phyloP scores from a whole-genome alignment of 2,329 filamentous ascomycete genomes.

The Myriangium duriaei region DNA sequence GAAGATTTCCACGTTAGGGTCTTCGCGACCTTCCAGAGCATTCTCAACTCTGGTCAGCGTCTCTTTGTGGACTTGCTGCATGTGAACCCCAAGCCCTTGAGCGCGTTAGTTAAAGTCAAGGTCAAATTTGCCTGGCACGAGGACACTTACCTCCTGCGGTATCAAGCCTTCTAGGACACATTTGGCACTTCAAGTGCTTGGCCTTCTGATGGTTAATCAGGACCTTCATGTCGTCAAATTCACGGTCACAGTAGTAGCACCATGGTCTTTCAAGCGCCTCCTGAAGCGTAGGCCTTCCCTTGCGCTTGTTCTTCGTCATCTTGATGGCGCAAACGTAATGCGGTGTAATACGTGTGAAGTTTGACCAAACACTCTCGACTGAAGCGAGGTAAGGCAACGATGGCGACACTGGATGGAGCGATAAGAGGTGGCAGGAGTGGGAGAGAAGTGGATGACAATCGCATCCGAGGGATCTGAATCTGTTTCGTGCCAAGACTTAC shows the following conservation, averaged over 20 bases:
- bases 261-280: constrained; percentile 78
- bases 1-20: constrained; percentile 89
- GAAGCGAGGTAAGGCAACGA: too few species aligned
- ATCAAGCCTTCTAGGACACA: constrained; percentile 77
- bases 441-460: too few species aligned
- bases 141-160: constrained; percentile 80
- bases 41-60: constrained; percentile 79
- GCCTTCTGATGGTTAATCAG: constrained; percentile 95
- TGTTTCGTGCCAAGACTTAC: too few species aligned
- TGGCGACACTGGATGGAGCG: too few species aligned
- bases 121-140: too few species aligned
- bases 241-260: constrained; percentile 99
- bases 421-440: too few species aligned
- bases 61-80: constrained; percentile 98
- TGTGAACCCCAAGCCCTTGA: constrained; percentile 80
- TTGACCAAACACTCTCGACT: not conserved
- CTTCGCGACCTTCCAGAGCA: constrained; percentile 72
- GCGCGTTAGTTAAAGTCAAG: constrained; percentile 1
- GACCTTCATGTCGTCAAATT: constrained; percentile 95
- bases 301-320: constrained; percentile 87
- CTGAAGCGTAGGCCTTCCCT: constrained; percentile 73
- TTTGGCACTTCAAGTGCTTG: constrained; percentile 98
- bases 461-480: too few species aligned
- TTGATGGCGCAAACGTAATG: constrained; percentile 5
- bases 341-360: constrained; percentile 1